Percentiles rank a stretch among this genome's conserved stretches.
phyloP scores from a whole-genome alignment of 2,329 filamentous ascomycete genomes.

The Aureobasidium pullulans region DNA sequence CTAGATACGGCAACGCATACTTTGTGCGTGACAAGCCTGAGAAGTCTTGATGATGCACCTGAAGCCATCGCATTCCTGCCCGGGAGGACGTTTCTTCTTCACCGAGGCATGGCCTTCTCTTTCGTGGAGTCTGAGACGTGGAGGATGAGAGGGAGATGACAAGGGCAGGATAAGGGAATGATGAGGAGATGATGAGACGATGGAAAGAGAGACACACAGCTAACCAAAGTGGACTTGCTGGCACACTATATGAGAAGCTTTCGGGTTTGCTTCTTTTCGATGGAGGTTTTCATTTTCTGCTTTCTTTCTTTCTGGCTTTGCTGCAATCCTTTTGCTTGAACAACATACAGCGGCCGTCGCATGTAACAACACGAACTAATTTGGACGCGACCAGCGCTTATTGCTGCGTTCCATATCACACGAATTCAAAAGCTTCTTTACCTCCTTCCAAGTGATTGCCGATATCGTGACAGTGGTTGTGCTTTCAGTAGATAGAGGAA shows the following conservation, averaged over 20 bases:
- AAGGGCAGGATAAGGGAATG: background rate
- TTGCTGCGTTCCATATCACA: background rate
- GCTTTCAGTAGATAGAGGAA: no score
- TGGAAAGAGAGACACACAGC: background rate
- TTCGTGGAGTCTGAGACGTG: background rate
- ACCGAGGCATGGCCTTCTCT: background rate
- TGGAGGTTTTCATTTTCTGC: background rate
- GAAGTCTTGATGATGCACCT: slow-evolving; percentile 17
- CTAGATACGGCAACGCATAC: slow-evolving; percentile 27
- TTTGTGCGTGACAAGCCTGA: slow-evolving; percentile 26
- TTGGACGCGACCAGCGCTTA: background rate
- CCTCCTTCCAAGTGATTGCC: no score
- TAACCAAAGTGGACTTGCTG: background rate
- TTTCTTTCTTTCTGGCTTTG: background rate
- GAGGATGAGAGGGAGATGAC: background rate
- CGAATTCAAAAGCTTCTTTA: background rate
- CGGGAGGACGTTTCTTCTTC: background rate
- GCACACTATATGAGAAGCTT: background rate
- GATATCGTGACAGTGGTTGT: no score
- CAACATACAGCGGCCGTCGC: background rate
- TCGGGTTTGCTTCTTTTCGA: background rate
- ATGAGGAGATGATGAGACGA: background rate
- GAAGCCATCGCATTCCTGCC: background rate
- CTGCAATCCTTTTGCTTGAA: background rate
- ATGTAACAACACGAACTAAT: background rate